Conservation (phyloP, 495 filamentous ascomycete species). For the Penicillium soppii region DNA sequence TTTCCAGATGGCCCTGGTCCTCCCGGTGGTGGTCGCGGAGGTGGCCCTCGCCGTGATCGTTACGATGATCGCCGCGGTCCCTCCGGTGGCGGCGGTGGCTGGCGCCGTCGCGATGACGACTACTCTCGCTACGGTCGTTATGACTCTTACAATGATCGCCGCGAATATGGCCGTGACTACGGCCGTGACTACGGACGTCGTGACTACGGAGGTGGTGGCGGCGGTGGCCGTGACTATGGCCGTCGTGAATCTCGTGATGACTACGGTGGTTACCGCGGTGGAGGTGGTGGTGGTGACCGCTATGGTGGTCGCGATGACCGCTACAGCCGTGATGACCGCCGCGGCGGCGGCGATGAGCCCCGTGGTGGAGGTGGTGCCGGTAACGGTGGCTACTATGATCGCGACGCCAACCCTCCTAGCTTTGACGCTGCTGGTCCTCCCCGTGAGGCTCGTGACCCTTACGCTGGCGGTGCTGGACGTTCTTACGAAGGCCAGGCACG, state of each 20-base stretch:
- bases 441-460: conserved; percentile 60
- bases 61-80: conserved; percentile 60
- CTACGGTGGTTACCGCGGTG: conserved; percentile 44
- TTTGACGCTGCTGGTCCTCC: conserved; percentile 56
- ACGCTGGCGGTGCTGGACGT: conserved; percentile 40
- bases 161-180: conserved; percentile 54
- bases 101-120: conserved; percentile 44
- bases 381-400: conserved; percentile 48
- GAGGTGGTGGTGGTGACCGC: conserved; percentile 53
- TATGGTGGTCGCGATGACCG: conserved; percentile 60
- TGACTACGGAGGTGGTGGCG: conserved; percentile 49
- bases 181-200: conserved; percentile 40
- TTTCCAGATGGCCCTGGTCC: conserved; percentile 46
- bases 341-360: conserved; percentile 38
- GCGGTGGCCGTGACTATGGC: conserved; percentile 42
- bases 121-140: conserved; percentile 60
- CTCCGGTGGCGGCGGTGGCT: conserved; percentile 51
- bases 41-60: conserved; percentile 35
- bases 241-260: conserved; percentile 60
- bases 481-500: conserved; percentile 47
- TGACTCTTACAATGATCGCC: conserved; percentile 58
- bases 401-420: conserved; percentile 36
- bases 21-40: conserved; percentile 2
- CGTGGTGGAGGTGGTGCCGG: conserved; percentile 43
- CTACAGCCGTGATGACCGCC: conserved; percentile 62